Evolutionary conservation across 2,329 filamentous ascomycete genomes (phyloP).

Genomic region (Ilyonectria robusta): DNA sequence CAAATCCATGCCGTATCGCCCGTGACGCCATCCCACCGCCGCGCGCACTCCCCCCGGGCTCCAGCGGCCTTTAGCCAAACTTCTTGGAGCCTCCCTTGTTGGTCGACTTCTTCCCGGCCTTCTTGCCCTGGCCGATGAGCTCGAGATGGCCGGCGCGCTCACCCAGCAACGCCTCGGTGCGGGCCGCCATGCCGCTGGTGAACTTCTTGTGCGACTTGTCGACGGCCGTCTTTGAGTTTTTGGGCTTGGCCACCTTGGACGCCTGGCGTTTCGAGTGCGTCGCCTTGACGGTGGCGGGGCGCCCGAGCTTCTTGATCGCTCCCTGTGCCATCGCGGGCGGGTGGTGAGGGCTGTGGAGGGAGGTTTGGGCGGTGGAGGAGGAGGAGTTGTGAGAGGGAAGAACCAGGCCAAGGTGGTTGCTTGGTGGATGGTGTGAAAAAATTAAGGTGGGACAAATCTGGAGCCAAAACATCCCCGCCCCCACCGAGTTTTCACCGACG

Average conservation of each 20-base stretch:
- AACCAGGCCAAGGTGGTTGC: slow-evolving; percentile 23
- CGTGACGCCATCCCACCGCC: slow-evolving; percentile 8
- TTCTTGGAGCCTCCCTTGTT: slow-evolving; percentile 67
- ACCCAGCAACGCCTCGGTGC: slow-evolving; percentile 71
- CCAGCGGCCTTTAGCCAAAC: slow-evolving; percentile 62
- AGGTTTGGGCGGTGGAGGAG: slow-evolving; percentile 7
- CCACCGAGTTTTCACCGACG: slow-evolving; percentile 31
- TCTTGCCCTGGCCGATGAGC: slow-evolving; percentile 71
- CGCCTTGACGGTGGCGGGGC: slow-evolving; percentile 57
- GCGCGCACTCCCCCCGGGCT: background rate
- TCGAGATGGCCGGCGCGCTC: slow-evolving; percentile 73
- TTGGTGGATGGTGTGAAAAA: slow-evolving; percentile 34
- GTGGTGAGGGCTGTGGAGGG: slow-evolving; percentile 1
- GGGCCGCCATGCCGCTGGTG: slow-evolving; percentile 66
- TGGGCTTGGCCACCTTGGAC: slow-evolving; percentile 65
- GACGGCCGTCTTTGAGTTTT: slow-evolving; percentile 60
- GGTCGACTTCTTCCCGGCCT: slow-evolving; percentile 57
- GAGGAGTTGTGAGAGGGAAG: slow-evolving; percentile 63
- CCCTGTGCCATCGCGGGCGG: slow-evolving; percentile 67
- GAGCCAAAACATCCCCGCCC: slow-evolving; percentile 13
- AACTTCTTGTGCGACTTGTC: slow-evolving; percentile 70
- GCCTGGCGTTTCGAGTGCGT: slow-evolving; percentile 60
- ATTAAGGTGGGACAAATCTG: slow-evolving; percentile 36
- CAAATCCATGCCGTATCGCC: background rate
- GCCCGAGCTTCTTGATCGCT: slow-evolving; percentile 62